Evolutionary conservation across 2,329 filamentous ascomycete genomes (phyloP).

Genomic region (Calonectria leucothoes): DNA sequence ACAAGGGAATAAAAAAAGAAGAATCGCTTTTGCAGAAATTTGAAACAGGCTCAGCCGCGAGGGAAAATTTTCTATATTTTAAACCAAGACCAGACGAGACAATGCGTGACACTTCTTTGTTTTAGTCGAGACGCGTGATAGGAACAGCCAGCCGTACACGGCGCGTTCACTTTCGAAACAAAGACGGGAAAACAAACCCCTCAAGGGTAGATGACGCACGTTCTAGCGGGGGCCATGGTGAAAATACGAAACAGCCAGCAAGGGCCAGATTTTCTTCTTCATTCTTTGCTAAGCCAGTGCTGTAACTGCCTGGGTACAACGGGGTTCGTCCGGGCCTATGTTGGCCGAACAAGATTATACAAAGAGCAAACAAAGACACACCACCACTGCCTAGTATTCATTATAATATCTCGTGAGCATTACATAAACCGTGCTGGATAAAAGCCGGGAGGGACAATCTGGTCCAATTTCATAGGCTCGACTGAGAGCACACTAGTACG

Average conservation of each 20-base stretch:
- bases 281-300: not conserved
- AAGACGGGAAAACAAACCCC: too few species aligned
- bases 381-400: conserved; percentile 2
- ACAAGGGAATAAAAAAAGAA: not conserved
- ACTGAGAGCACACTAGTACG: conserved; percentile 38
- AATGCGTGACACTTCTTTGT: not conserved
- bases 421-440: not conserved
- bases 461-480: not conserved
- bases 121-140: not conserved
- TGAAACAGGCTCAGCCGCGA: not conserved
- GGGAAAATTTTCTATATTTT: not conserved
- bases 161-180: not conserved
- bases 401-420: conserved; percentile 1
- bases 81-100: not conserved
- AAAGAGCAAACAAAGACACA: not conserved
- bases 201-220: too few species aligned
- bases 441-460: not conserved
- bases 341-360: not conserved
- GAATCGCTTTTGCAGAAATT: not conserved
- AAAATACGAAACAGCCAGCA: not conserved
- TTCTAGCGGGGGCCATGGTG: not conserved
- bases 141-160: too few species aligned
- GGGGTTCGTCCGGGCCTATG: not conserved
- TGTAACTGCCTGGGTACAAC: not conserved
- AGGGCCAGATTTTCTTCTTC: not conserved